Conservation (phyloP, 1,284 basidiomycete genomes). For the Pterula multifida region DNA sequence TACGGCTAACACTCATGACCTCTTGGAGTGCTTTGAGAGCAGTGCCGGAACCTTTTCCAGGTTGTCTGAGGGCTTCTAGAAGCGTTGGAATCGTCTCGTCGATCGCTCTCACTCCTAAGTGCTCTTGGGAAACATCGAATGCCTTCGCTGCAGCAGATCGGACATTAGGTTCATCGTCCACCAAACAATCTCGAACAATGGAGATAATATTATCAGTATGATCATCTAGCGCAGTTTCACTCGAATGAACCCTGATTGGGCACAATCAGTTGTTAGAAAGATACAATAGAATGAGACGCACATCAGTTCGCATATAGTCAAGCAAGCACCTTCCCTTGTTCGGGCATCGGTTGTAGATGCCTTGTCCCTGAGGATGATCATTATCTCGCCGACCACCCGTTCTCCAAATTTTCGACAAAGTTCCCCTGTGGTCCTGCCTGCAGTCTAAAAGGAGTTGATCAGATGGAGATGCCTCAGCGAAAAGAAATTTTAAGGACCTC, state of each 20-base stretch:
- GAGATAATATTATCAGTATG: slow-evolving; percentile 87
- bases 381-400: slow-evolving; percentile 77
- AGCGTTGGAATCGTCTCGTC: slow-evolving; percentile 96
- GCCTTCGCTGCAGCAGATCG: slow-evolving; percentile 87
- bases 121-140: slow-evolving; percentile 89
- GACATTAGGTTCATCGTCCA: slow-evolving; percentile 84
- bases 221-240: slow-evolving; percentile 78
- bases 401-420: slow-evolving; percentile 96
- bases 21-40: slow-evolving; percentile 88
- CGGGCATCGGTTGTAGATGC: slow-evolving; percentile 61
- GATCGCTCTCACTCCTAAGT: slow-evolving; percentile 84
- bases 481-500: slow-evolving; percentile 44
- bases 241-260: slow-evolving; percentile 69
- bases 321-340: slow-evolving; percentile 82
- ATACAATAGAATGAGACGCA: neutral
- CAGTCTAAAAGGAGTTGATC: slow-evolving; percentile 40
- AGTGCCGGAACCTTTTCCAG: slow-evolving; percentile 88
- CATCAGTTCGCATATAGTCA: slow-evolving; percentile 69
- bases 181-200: slow-evolving; percentile 76
- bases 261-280: neutral
- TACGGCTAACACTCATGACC: slow-evolving; percentile 76
- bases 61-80: slow-evolving; percentile 84
- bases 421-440: slow-evolving; percentile 78
- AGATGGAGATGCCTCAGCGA: too few relatives aligned
- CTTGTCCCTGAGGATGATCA: slow-evolving; percentile 66